Evolutionary conservation across 495 filamentous ascomycete species (phyloP), one percentile per base, ranked within the genome.

Genomic region (Mytilinidion resinicola): DNA sequence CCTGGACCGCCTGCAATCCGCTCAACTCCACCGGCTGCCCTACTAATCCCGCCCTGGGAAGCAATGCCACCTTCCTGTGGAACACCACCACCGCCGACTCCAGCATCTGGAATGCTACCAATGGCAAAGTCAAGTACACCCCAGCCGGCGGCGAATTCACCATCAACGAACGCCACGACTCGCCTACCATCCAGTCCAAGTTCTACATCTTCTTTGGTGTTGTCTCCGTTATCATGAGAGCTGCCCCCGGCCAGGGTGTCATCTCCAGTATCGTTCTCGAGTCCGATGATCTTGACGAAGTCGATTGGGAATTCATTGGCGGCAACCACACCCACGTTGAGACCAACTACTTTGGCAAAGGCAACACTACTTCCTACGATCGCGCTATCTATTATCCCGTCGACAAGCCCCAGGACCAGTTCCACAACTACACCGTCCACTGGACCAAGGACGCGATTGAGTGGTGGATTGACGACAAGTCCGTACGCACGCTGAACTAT

Each of bases 341-440:
- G 44, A 55, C 59, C 15, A 62, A 62, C 46, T 62, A 62, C 36
- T 62, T 62, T 41, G 59, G 59, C 42, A 62, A 62, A 30, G 59
- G 59, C 25, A 53, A 62, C 46, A 53, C 54, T 17, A 54, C 33
- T 9, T 51, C 44, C n/a, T 62, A 52, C 43, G 59, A 62, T 44
- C 59, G 59, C 19, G 59, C 34, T 3, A 15, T 21, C 14, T 49
- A 34, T 33, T 39, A 53, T 44, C 36, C 44, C 25, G 15, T 56
- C 14, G 43, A 25, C 6, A 37, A 25, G 11, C 42, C 54, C 12
- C 57, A 66, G 49, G 51, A 54, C 8, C 46, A 47, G 4, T 65
- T 62, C 57, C 63, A 68, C 54, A 68, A 60, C 55, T 68, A 68
- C 59, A 64, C 66, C 7, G 15, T 68, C 34, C 57, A 66, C 55